Conservation (phyloP, 75 land plant genomes). For the Cunninghamia lanceolata region DNA sequence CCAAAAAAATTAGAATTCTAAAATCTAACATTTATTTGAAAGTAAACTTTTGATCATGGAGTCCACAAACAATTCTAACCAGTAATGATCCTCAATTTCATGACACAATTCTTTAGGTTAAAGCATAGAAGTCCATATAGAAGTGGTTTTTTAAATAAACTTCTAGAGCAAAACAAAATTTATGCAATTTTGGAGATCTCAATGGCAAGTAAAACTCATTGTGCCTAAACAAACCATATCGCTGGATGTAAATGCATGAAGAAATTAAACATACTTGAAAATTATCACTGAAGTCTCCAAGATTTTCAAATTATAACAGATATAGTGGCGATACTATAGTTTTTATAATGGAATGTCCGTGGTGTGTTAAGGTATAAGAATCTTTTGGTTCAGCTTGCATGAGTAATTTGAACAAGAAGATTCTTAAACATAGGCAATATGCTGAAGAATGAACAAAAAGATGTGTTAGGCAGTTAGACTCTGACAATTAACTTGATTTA, state of each 20-base stretch:
- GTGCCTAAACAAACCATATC: background rate
- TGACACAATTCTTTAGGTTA: background rate
- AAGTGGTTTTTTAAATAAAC: background rate
- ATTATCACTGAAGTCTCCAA: background rate
- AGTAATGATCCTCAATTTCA: background rate
- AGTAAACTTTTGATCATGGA: background rate
- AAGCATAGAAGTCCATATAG: too few relatives aligned
- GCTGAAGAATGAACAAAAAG: background rate
- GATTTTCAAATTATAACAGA: background rate
- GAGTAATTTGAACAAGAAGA: too few relatives aligned
- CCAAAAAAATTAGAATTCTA: too few relatives aligned
- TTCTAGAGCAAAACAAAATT: background rate
- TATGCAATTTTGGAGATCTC: background rate
- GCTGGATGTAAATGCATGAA: background rate
- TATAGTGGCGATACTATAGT: background rate
- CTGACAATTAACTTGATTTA: background rate
- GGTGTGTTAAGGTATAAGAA: too few relatives aligned
- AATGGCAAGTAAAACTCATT: background rate
- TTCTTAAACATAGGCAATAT: background rate
- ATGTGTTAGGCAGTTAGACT: background rate
- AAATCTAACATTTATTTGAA: background rate
- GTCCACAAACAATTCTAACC: background rate
- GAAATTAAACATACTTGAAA: background rate
- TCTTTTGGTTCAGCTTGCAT: too few relatives aligned
- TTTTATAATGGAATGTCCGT: too few relatives aligned